Percentiles rank a stretch among this genome's conserved stretches.
Evolutionary conservation across 164 flowering plant genomes (phyloP).

Genomic region (Liriodendron chinense): DNA sequence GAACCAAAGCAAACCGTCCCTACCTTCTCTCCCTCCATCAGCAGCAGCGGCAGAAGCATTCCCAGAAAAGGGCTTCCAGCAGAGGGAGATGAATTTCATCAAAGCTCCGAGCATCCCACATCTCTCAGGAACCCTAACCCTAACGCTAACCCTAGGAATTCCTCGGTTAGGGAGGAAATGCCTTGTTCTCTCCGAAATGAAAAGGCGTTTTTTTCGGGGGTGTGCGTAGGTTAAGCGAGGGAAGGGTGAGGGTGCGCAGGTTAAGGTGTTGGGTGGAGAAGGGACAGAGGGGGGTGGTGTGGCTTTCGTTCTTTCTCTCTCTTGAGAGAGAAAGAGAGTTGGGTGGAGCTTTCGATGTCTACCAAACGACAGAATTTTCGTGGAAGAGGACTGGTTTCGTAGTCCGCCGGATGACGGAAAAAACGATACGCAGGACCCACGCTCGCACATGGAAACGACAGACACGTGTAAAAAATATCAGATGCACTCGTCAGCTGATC

Average conservation of each 20-base stretch:
- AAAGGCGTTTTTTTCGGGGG: background rate
- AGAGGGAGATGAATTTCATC: slow-evolving; percentile 58
- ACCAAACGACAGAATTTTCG: slow-evolving; percentile 18
- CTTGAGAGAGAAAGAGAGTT: background rate
- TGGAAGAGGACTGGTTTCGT: background rate
- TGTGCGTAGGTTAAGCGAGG: background rate
- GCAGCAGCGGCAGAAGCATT: slow-evolving; percentile 17
- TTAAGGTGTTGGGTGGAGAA: slow-evolving; percentile 19
- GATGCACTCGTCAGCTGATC: no score
- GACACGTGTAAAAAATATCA: no score
- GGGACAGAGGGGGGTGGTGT: slow-evolving; percentile 19
- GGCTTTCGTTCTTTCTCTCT: background rate
- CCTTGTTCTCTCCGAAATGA: background rate
- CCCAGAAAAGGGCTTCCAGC: slow-evolving; percentile 49
- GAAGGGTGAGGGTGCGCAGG: slow-evolving; percentile 4
- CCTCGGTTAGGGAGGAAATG: background rate
- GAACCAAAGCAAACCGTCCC: slow-evolving; percentile 55
- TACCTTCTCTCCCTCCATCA: slow-evolving; percentile 31
- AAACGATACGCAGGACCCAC: background rate
- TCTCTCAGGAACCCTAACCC: slow-evolving; percentile 39
- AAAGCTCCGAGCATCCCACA: slow-evolving; percentile 69
- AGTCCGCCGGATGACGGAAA: background rate
- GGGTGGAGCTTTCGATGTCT: slow-evolving; percentile 26
- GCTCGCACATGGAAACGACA: no score
- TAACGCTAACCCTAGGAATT: background rate